phyloP scores from a whole-genome alignment of 2,329 filamentous ascomycete species.

The Aspergillus sclerotialis region DNA sequence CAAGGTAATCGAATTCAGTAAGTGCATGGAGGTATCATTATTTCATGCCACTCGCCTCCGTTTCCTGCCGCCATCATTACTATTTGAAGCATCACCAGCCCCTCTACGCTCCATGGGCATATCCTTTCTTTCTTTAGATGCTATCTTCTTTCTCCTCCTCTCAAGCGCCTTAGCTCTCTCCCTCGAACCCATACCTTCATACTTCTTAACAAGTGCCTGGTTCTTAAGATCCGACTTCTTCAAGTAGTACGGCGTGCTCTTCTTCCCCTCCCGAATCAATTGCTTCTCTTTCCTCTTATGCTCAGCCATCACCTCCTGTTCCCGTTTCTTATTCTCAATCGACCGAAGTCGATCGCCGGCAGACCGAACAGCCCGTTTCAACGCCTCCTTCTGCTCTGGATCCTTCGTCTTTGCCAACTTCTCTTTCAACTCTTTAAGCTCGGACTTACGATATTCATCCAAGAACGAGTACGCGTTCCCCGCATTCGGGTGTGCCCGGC shows the following conservation, averaged over 20 bases:
- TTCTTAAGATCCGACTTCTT: constrained; percentile 93
- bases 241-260: constrained; percentile 71
- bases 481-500: constrained; percentile 34
- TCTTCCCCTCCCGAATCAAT: constrained; percentile 77
- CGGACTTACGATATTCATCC: constrained; percentile 74
- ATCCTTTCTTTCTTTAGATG: constrained; percentile 74
- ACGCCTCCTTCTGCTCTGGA: constrained; percentile 55
- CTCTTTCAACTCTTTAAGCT: constrained; percentile 67
- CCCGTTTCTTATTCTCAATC: constrained; percentile 61
- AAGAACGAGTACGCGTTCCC: constrained; percentile 79
- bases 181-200: constrained; percentile 73
- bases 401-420: constrained; percentile 64
- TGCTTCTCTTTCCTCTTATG: constrained; percentile 81
- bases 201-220: constrained; percentile 69
- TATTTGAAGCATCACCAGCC: constrained; percentile 9
- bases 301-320: constrained; percentile 61
- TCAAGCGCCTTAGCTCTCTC: constrained; percentile 81
- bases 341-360: constrained; percentile 74
- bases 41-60: constrained; percentile 20
- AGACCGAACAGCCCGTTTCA: constrained; percentile 67
- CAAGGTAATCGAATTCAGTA: too few relatives aligned
- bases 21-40: too few relatives aligned
- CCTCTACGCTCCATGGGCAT: constrained; percentile 53
- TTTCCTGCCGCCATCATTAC: constrained; percentile 18
- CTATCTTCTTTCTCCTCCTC: constrained; percentile 81